Base-by-base conservation (phyloP, 495 filamentous ascomycete species). In the Penicillium chermesinum region DNA sequence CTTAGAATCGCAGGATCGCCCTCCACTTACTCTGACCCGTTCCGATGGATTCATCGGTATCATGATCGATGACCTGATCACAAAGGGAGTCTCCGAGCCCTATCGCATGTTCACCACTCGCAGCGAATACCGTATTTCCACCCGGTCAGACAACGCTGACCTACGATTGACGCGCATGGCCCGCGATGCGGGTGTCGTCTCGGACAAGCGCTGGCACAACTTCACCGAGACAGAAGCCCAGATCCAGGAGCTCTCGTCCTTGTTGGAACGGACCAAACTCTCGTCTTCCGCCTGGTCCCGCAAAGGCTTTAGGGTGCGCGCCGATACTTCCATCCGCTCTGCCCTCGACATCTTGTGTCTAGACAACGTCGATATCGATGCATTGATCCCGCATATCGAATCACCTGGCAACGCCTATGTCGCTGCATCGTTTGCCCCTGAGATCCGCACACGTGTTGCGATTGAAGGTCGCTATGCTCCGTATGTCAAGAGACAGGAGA, bases 91-190 rank as follows among this genome's bases (percentile, higher is more conserved):
- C 10, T 88, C 86, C 7, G 93, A 98, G 67, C 93, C 93, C 0
- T 98, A 98, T 70, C 83, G 93, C 50, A 97, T 98, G 94, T 98
- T 98, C 74, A 97, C 93, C 7, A 89, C 88, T 14, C 84, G 93
- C 46, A 91, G 84, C 70, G 93, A 98, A 66, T 98, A 94, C 71
- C 87, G 93, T 40, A 90, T 98, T 76, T 85, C 82, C 25, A 81
- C 88, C 7, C 84, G 93, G 44, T 80, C 91, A 41, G 93, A 98
- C 72, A 97, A 98, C 63, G 93, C 93, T 34, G 93, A 98, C 67
- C 59, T 83, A 3, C 85, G 93, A 7, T 80, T 98, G 16, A 97
- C 94, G 3, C 77, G 78, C 6, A 81, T 82, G 62, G 93, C 89
- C 12, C 81, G 85, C 41, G 70, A 72, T 0, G 87, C 83, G 44